Percentiles rank a stretch among this genome's conserved stretches.
Conservation (phyloP, 345 rosid genomes). For the Stellera chamaejasme region DNA sequence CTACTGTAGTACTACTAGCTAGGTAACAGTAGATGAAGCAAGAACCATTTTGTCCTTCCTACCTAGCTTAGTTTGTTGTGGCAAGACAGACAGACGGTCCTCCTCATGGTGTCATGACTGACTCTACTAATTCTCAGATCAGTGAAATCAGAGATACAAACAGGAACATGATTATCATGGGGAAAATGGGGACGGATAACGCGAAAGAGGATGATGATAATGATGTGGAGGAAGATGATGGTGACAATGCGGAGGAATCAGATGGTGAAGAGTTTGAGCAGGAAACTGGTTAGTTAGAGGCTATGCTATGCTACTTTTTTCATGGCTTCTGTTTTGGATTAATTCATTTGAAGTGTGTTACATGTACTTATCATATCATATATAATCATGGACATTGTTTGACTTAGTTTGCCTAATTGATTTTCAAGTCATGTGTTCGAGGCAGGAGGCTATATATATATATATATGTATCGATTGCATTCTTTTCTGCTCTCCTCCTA, state of each 20-base stretch:
- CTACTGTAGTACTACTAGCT: not conserved
- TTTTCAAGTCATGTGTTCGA: too few species aligned
- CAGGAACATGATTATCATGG: constrained; percentile 54
- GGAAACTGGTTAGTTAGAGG: constrained; percentile 49
- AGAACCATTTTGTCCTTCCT: not conserved
- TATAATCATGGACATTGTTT: too few species aligned
- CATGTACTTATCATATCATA: too few species aligned
- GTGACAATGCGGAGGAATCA: constrained; percentile 88
- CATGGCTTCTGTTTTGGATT: too few species aligned
- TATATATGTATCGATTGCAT: too few species aligned
- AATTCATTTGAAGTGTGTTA: too few species aligned
- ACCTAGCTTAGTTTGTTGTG: not conserved
- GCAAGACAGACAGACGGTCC: not conserved
- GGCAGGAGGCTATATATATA: too few species aligned
- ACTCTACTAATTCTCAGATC: constrained; percentile 34
- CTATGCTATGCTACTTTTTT: too few species aligned
- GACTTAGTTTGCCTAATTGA: too few species aligned
- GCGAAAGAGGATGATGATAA: constrained; percentile 82
- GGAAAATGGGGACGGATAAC: constrained; percentile 49
- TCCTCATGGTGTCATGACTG: not conserved
- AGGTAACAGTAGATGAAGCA: too few species aligned
- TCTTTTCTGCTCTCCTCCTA: too few species aligned
- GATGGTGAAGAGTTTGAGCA: constrained; percentile 96
- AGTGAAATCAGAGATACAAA: constrained; percentile 69
- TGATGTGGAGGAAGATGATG: constrained; percentile 81